phyloP scores from a whole-genome alignment of 768 basidiomycete species.

The Tylopilus balloui region DNA sequence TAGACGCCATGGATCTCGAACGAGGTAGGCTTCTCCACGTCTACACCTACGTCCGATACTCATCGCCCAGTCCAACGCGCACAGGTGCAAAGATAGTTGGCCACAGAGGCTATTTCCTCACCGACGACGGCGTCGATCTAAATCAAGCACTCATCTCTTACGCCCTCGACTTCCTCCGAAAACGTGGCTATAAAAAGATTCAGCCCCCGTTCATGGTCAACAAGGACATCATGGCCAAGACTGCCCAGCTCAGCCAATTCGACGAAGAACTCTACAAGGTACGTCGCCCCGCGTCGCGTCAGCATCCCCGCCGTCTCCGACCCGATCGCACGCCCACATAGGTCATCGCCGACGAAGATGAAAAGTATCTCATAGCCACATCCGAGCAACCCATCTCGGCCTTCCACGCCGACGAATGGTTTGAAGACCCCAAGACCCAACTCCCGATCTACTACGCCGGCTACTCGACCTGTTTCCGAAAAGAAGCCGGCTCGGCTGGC shows the following conservation, averaged over 20 bases:
- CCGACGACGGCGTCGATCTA: slow-evolving; percentile 91
- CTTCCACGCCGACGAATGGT: slow-evolving; percentile 95
- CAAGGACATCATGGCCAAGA: slow-evolving; percentile 95
- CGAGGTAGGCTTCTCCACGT: slow-evolving; percentile 50
- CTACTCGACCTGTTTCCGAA: slow-evolving; percentile 96
- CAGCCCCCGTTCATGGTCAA: slow-evolving; percentile 99
- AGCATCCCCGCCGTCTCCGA: not conserved
- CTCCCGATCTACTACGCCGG: slow-evolving; percentile 90
- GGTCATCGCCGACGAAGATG: slow-evolving; percentile 87
- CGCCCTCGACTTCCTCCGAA: slow-evolving; percentile 88
- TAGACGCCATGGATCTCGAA: slow-evolving; percentile 97
- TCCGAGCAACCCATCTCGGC: slow-evolving; percentile 99
- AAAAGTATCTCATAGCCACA: slow-evolving; percentile 98
- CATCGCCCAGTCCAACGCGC: slow-evolving; percentile 6
- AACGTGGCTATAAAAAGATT: slow-evolving; percentile 83
- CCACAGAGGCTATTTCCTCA: slow-evolving; percentile 95
- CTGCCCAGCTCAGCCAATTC: slow-evolving; percentile 96
- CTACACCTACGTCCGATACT: not conserved
- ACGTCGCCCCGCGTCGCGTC: slow-evolving; percentile 9
- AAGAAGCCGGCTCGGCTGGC: slow-evolving; percentile 96
- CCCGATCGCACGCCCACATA: slow-evolving; percentile 19
- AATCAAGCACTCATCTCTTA: slow-evolving; percentile 96
- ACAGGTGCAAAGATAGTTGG: slow-evolving; percentile 90
- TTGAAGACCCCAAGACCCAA: slow-evolving; percentile 86
- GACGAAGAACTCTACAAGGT: slow-evolving; percentile 99